A percentile compares a stretch with the other conserved stretches of the same genome.
These are phyloP conservation scores for Dalbergia oliveri DNA, from an alignment of 306 rosid species.

Conservation along the genomic window DNA sequence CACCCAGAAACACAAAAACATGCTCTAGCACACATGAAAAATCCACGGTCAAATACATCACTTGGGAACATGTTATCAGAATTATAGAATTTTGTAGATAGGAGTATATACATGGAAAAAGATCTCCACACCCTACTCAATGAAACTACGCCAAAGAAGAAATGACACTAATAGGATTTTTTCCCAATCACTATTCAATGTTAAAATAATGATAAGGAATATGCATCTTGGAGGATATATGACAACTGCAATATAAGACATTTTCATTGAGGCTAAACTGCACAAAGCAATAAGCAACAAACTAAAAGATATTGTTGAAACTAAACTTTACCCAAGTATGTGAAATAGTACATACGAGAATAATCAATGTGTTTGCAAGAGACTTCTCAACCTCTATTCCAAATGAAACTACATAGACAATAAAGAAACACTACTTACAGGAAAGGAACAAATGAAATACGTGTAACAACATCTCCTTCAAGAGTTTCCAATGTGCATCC, in stretches of 20 bases:
- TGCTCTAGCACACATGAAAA: background rate
- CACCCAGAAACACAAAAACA: background rate
- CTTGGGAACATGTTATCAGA: background rate
- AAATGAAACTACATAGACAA: constrained; percentile 28
- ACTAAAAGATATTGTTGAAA: constrained; percentile 7
- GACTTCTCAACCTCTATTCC: constrained; percentile 2
- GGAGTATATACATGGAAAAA: constrained; percentile 5
- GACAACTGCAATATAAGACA: background rate
- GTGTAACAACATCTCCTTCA: too few relatives aligned
- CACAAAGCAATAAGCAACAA: background rate
- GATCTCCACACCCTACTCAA: background rate
- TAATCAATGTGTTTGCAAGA: background rate
- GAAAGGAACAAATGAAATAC: too few relatives aligned
- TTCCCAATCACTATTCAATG: too few relatives aligned
- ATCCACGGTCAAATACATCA: background rate
- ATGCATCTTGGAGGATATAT: background rate
- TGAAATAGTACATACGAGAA: background rate
- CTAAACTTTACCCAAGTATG: constrained; percentile 17
- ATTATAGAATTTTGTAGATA: constrained; percentile 11
- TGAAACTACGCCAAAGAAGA: too few relatives aligned
- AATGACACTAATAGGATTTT: too few relatives aligned
- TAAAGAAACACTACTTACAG: background rate
- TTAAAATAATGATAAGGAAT: constrained; percentile 1
- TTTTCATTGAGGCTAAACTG: background rate
- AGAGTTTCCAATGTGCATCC: too few relatives aligned